Conservation (phyloP, 345 rosid species). For the Clarkia xantiana region DNA sequence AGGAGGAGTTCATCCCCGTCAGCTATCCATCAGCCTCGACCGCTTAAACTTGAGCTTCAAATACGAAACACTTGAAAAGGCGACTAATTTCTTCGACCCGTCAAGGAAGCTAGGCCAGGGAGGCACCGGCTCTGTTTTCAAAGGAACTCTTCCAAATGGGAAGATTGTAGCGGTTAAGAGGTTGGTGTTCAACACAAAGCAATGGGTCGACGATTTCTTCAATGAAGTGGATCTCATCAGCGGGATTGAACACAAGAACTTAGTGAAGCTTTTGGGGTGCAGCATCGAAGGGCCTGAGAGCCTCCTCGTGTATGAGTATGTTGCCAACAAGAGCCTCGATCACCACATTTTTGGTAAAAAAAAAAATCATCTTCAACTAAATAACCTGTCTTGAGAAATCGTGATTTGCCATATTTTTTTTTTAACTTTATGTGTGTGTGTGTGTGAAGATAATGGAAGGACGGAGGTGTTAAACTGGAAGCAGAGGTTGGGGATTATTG, state of each 20-base stretch:
- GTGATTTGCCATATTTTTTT: neutral
- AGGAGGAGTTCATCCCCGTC: constrained; percentile 3
- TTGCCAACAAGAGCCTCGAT: constrained; percentile 15
- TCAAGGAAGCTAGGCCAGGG: constrained; percentile 14
- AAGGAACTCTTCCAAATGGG: constrained; percentile 12
- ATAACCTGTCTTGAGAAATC: neutral
- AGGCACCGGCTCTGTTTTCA: constrained; percentile 15
- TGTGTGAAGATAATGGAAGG: neutral
- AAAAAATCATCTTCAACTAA: neutral
- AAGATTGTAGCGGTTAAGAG: constrained; percentile 13
- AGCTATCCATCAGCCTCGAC: constrained; percentile 3
- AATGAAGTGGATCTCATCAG: constrained; percentile 15
- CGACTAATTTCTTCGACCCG: constrained; percentile 6
- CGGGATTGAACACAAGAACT: constrained; percentile 19
- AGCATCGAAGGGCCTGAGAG: constrained; percentile 18
- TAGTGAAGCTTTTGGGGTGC: constrained; percentile 15
- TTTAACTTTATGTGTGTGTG: neutral
- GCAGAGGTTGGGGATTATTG: constrained; percentile 7
- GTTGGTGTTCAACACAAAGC: constrained; percentile 13
- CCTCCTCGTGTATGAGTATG: constrained; percentile 16
- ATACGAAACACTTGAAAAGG: constrained; percentile 14
- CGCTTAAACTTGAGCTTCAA: constrained; percentile 9
- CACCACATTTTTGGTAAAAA: constrained; percentile 6
- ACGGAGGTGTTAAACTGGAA: constrained; percentile 6
- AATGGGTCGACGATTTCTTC: constrained; percentile 19